These are phyloP conservation scores for Pythium monospermum DNA, from an alignment of 352 stramenopile species.

Conservation along the genomic window DNA sequence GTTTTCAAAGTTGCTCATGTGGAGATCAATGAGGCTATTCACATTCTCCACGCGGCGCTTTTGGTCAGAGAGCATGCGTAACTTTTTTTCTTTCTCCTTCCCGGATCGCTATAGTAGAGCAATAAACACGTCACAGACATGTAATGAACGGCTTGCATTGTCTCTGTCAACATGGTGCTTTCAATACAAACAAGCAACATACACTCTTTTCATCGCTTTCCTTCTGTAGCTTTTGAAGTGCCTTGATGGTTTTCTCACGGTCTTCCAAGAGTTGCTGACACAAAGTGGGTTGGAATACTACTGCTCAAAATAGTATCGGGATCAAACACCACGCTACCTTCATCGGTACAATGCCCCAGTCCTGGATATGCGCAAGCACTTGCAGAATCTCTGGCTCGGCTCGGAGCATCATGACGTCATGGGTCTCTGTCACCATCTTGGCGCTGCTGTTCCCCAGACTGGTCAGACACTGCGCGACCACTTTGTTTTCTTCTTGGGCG, in stretches of 20 bases:
- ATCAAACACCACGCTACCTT: slow-evolving; percentile 51
- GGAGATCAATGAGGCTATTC: slow-evolving; percentile 62
- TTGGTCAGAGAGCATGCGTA: slow-evolving; percentile 78
- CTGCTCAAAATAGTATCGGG: no score
- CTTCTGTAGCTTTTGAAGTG: slow-evolving; percentile 66
- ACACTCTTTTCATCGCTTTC: slow-evolving; percentile 69
- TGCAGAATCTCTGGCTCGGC: slow-evolving; percentile 68
- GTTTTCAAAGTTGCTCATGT: slow-evolving; percentile 69
- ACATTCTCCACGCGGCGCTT: slow-evolving; percentile 81
- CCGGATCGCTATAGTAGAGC: no score
- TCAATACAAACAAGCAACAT: slow-evolving; percentile 2
- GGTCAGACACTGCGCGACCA: slow-evolving; percentile 45
- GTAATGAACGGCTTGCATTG: no score
- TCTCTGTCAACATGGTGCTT: no score
- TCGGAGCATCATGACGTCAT: slow-evolving; percentile 72
- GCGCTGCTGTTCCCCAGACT: slow-evolving; percentile 42
- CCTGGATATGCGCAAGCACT: slow-evolving; percentile 67
- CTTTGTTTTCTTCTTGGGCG: slow-evolving; percentile 45
- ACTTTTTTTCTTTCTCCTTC: slow-evolving; percentile 77
- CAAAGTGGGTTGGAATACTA: no score
- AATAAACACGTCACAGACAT: neutral
- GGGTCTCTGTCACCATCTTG: slow-evolving; percentile 56
- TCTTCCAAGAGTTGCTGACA: slow-evolving; percentile 72
- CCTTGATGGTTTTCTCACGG: slow-evolving; percentile 77
- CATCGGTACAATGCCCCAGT: slow-evolving; percentile 79